Base-by-base conservation (phyloP, 805 yeast species). In the Metschnikowia matae region DNA sequence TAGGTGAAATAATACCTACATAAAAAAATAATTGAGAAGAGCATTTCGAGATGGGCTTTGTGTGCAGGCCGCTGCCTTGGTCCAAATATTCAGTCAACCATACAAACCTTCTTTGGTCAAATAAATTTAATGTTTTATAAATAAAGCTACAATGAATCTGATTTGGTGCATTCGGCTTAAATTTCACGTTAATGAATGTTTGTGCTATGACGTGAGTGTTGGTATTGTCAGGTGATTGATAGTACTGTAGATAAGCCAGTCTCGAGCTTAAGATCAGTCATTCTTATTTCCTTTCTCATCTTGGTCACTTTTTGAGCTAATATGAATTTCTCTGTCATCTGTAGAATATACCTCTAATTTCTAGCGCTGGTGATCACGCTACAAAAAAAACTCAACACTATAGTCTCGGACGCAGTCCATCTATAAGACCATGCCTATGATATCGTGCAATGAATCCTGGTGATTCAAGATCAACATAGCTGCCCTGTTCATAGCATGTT, bases 401-500 rank as follows among this genome's bases (percentile, higher is more conserved):
- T 6, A 33, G 11, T 10, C 29, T 26, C 5, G 4, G 36, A 14
- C 26, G 14, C n/a, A 20, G 26, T 5, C 26, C n/a, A 7, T 26
- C 21, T 37, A 54, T 15, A 47, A 40, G 10, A 55, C 38, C 41
- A 38, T 46, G 23, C 51, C 46, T 35, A 57, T 52, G 34, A 57
- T 49, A 13, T 55, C 61, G 18, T 48, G 52, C 18, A 54, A 48
- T 39, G 48, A 60, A 29, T 56, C 55, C 46, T 59, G 56, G 47
- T 57, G 57, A 43, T 68, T 64, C 46, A 71, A 55, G 18, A 73
- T 58, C 10, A 70, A 64, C 59, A 66, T 65, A 10, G 78, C 78
- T 2, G 74, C 74, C 50, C 71, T 59, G 13, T 72, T 64, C 65
- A 69, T 66, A 4, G 76, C 76, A 50, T 63, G 67, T 52, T 71